Evolutionary conservation across 148 eudicot genomes (phyloP), one percentile per base, ranked within the genome.

Genomic region (Euryodendron excelsum): DNA sequence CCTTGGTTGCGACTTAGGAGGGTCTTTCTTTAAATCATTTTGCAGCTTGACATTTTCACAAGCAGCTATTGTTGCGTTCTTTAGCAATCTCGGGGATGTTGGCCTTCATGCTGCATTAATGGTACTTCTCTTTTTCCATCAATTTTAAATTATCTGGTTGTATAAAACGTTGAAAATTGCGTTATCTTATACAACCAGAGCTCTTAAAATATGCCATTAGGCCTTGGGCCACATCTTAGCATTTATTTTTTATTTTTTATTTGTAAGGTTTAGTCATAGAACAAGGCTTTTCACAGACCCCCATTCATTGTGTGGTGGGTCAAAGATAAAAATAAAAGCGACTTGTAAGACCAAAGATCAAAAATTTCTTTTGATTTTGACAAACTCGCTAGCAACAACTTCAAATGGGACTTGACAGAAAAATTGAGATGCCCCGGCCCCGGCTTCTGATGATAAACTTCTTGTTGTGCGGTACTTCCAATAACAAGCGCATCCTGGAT

Each of bases 1-100:
- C 21, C 3, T 37, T 59, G 33, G 58, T 59, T 34, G 14, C 58
- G 21, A 37, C 47, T n/a, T 27, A 18, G 37, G 8, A 25, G 31
- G 23, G 20, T 58, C 45, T 58, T 74, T 66, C 5, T 17, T 61
- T 17, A 30, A 37, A 45, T 81, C 70, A 58, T 37, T 67, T 36
- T 77, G 76, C 94, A 94, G 98, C 86, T 78, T 86, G 78, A 91
- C 87, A 53, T 92, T 94, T 71, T 78, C 88, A 34, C 89, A 87
- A 82, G 86, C 88, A 69, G 91, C 95, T 45, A 44, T 86, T 14
- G 87, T 91, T 56, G 92, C 92, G 4, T 88, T 94, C 83, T 89
- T 94, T 84, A 74, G 70, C 82, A 86, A 81, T 70, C 78, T 92
- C 48, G 91, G 90, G 59, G 90, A 91, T 13, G 86, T 86, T 18